Evolutionary conservation across 345 rosid species (phyloP).

Genomic region (Jatropha curcas): DNA sequence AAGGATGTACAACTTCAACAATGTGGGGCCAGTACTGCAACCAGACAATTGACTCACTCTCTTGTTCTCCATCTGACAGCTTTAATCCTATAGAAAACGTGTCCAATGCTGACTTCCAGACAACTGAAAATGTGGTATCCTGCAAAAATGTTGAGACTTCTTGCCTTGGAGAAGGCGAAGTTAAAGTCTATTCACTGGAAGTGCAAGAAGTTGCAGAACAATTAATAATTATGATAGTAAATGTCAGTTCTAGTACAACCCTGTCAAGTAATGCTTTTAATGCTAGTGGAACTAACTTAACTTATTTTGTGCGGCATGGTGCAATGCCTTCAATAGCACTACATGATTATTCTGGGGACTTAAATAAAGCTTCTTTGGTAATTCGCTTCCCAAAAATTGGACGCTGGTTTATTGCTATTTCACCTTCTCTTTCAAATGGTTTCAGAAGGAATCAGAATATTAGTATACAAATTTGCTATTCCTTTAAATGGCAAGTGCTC

Average conservation of each 20-base stretch:
- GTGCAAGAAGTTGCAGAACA: constrained; percentile 61
- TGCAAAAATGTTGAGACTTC: constrained; percentile 54
- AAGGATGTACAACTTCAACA: constrained; percentile 74
- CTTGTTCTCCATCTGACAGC: constrained; percentile 53
- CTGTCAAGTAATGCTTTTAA: constrained; percentile 30
- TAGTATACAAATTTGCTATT: constrained; percentile 58
- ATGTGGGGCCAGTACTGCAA: constrained; percentile 88
- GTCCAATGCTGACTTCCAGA: constrained; percentile 20
- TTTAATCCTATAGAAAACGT: constrained; percentile 27
- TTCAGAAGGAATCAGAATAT: constrained; percentile 32
- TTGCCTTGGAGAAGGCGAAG: constrained; percentile 57
- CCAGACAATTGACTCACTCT: constrained; percentile 68
- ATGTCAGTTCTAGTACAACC: constrained; percentile 36
- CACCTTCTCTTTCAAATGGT: constrained; percentile 43
- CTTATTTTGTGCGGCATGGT: constrained; percentile 78
- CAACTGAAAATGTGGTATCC: constrained; percentile 47
- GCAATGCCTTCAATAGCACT: constrained; percentile 60
- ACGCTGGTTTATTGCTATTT: constrained; percentile 70
- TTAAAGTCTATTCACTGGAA: constrained; percentile 64
- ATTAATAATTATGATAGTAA: constrained; percentile 46
- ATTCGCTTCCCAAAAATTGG: constrained; percentile 71
- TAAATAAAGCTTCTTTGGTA: constrained; percentile 54
- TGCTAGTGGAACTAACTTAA: constrained; percentile 39
- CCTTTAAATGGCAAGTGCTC: constrained; percentile 54
- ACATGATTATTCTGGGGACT: constrained; percentile 70